Evolutionary conservation across 225 moss, liverwort and hornwort species (phyloP).

Genomic region (Anthoceros angustus): DNA sequence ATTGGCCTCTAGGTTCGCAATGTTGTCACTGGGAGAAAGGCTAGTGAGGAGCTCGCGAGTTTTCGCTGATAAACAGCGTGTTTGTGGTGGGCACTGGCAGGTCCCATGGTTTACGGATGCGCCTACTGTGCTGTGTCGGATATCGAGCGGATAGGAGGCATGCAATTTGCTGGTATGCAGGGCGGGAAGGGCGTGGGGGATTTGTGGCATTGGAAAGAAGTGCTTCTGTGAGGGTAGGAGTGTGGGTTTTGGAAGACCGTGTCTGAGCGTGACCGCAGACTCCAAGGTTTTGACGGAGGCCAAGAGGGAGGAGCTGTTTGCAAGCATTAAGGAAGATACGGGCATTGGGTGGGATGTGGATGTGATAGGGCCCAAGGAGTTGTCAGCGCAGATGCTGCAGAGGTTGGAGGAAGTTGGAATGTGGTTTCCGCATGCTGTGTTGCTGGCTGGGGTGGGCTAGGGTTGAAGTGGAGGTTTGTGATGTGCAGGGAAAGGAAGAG

Average conservation of each 20-base stretch:
- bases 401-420: constrained; percentile 22
- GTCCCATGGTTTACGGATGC: constrained; percentile 76
- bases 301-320: constrained; percentile 55
- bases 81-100: constrained; percentile 16
- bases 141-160: constrained; percentile 41
- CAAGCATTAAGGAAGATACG: constrained; percentile 33
- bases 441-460: constrained; percentile 9
- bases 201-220: constrained; percentile 5
- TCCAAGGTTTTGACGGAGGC: constrained; percentile 58
- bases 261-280: constrained; percentile 26
- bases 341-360: constrained; percentile 61
- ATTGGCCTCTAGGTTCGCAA: not conserved
- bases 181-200: not conserved
- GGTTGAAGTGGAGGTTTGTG: not conserved
- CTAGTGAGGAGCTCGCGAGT: not conserved
- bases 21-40: not conserved
- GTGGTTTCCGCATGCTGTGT: not conserved
- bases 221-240: not conserved
- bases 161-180: constrained; percentile 46
- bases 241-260: not conserved
- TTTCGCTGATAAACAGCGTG: not conserved
- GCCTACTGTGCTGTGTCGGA: constrained; percentile 52
- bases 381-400: constrained; percentile 63
- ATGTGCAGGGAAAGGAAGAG: constrained; percentile 42
- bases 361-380: constrained; percentile 50